These are phyloP conservation scores for Fraxinus sp. DNA, from an alignment of 305 asterid genomes.

Conservation along the genomic window DNA sequence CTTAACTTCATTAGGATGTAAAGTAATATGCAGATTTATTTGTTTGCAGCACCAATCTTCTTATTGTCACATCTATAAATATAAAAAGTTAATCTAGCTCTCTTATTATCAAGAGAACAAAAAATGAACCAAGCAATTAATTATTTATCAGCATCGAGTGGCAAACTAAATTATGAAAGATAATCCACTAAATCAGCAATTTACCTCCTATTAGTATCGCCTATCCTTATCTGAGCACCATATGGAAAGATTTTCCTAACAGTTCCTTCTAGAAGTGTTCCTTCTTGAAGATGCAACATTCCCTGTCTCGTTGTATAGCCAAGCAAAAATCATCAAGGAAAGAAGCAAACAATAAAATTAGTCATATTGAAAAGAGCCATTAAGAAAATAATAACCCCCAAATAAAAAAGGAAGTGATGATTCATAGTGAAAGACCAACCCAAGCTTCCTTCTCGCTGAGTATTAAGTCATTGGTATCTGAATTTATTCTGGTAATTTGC, in stretches of 20 bases:
- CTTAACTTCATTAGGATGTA: background rate
- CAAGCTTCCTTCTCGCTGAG: constrained; percentile 92
- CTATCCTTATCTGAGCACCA: constrained; percentile 90
- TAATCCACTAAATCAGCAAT: constrained; percentile 1
- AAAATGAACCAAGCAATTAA: background rate
- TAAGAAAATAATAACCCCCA: constrained; percentile 1
- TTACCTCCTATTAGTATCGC: constrained; percentile 85
- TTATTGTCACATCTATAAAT: background rate
- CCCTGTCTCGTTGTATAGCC: constrained; percentile 41
- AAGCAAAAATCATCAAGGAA: constrained; percentile 19
- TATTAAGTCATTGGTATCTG: constrained; percentile 85
- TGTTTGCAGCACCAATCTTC: background rate
- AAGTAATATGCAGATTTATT: background rate
- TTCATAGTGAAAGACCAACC: constrained; percentile 49
- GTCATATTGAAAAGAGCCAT: background rate
- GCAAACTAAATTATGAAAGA: background rate
- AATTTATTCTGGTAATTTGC: constrained; percentile 72
- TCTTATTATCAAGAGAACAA: background rate
- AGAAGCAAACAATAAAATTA: constrained; percentile 15
- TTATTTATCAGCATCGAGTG: background rate
- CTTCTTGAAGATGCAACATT: constrained; percentile 66
- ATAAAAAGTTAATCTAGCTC: background rate
- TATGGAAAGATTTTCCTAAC: constrained; percentile 69
- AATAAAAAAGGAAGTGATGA: constrained; percentile 14
- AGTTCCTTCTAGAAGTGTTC: constrained; percentile 87